These are phyloP conservation scores for Solanum hybrid DNA, from an alignment of 305 asterid genomes.

Conservation along the genomic window DNA sequence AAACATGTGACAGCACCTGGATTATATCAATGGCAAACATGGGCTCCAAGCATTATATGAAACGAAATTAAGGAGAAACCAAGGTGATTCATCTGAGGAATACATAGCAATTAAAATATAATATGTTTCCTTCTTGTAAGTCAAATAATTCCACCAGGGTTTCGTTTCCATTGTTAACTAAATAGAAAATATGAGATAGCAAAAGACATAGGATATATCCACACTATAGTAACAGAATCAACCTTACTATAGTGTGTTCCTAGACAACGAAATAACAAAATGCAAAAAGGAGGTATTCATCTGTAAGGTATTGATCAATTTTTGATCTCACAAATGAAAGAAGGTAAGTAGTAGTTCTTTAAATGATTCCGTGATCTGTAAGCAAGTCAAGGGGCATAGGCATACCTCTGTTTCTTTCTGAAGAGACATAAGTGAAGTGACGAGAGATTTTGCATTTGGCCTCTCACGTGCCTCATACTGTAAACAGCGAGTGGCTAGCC, in stretches of 20 bases:
- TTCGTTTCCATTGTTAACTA: not conserved
- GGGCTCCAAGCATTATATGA: not conserved
- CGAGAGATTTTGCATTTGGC: slow-evolving; percentile 73
- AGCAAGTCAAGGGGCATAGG: not conserved
- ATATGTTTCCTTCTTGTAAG: not conserved
- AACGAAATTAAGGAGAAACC: not conserved
- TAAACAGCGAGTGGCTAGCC: slow-evolving; percentile 83
- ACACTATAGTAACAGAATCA: not conserved
- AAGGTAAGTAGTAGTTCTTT: not conserved
- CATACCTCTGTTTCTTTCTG: slow-evolving; percentile 83
- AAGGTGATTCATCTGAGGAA: not conserved
- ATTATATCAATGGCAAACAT: not conserved
- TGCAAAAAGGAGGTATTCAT: not conserved
- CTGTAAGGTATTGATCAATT: not conserved
- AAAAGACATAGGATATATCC: not conserved
- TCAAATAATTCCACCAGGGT: not conserved
- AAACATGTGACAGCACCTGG: slow-evolving; percentile 71
- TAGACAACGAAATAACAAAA: not conserved
- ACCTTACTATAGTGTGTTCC: not conserved
- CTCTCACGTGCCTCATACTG: slow-evolving; percentile 90
- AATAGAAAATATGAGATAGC: not conserved
- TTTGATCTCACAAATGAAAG: not conserved
- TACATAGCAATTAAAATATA: not conserved
- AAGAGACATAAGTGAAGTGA: slow-evolving; percentile 52
- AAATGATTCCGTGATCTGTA: not conserved